Evolutionary conservation across 2,329 filamentous ascomycete genomes (phyloP).

Genomic region (Paramyrothecium sp.): DNA sequence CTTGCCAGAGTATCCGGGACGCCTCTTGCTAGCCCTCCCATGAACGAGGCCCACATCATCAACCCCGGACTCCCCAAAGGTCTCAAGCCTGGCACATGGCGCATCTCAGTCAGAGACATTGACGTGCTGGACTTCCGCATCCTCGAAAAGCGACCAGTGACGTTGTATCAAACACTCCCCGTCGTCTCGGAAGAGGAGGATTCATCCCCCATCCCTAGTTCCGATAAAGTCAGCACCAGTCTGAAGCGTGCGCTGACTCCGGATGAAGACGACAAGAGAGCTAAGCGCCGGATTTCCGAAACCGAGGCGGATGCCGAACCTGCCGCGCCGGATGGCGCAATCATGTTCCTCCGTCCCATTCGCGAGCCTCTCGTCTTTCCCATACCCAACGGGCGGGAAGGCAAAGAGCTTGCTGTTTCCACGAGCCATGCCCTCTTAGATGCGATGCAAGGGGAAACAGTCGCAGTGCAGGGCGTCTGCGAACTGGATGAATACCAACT

Average conservation of each 20-base stretch:
- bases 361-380: constrained; percentile 52
- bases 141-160: constrained; percentile 51
- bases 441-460: constrained; percentile 46
- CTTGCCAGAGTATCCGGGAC: constrained; percentile 44
- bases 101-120: constrained; percentile 47
- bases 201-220: constrained; percentile 23
- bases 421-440: constrained; percentile 52
- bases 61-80: constrained; percentile 43
- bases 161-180: constrained; percentile 31
- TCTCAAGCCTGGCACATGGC: constrained; percentile 55
- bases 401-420: constrained; percentile 44
- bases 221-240: constrained; percentile 40
- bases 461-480: constrained; percentile 46
- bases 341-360: constrained; percentile 52
- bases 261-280: constrained; percentile 44
- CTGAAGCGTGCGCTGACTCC: constrained; percentile 49
- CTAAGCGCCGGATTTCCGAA: constrained; percentile 37
- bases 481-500: constrained; percentile 54
- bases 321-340: constrained; percentile 42
- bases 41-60: constrained; percentile 42
- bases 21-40: constrained; percentile 33
- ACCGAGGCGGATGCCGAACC: constrained; percentile 16
- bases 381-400: constrained; percentile 43
- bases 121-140: constrained; percentile 58
- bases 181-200: constrained; percentile 23